phyloP scores from a whole-genome alignment of 441 rosid species.

The Flueggea neowawraea region DNA sequence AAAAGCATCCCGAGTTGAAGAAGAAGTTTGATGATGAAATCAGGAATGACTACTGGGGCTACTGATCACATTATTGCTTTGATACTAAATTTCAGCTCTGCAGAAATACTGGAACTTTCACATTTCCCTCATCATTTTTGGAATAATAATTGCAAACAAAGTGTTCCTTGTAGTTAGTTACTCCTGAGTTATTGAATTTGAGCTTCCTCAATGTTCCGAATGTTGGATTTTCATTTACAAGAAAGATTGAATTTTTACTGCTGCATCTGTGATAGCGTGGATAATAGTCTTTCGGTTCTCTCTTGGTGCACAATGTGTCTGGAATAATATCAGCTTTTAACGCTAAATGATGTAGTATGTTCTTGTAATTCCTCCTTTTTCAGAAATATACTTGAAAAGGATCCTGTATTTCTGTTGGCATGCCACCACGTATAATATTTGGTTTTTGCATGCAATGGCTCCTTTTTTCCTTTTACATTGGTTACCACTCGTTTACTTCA shows the following conservation, averaged over 20 bases:
- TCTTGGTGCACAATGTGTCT: neutral
- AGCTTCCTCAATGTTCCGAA: no score
- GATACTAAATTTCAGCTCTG: slow-evolving; percentile 1
- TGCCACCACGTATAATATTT: no score
- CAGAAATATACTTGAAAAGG: no score
- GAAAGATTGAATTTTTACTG: slow-evolving; percentile 1
- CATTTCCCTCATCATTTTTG: slow-evolving; percentile 8
- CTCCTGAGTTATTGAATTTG: slow-evolving; percentile 13
- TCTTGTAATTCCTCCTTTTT: no score
- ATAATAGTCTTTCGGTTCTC: neutral
- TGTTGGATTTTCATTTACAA: slow-evolving; percentile 2
- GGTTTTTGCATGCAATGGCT: no score
- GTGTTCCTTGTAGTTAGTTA: slow-evolving; percentile 7
- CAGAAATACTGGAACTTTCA: slow-evolving; percentile 11
- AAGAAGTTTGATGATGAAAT: slow-evolving; percentile 98
- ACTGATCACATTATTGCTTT: slow-evolving; percentile 28
- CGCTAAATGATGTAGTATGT: no score
- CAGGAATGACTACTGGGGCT: slow-evolving; percentile 92
- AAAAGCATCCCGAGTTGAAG: slow-evolving; percentile 90
- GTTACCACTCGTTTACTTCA: no score
- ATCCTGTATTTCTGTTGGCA: no score
- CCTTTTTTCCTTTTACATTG: no score
- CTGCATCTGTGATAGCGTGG: neutral
- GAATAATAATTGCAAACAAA: slow-evolving; percentile 16
- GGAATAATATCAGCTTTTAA: no score